phyloP scores from a whole-genome alignment of 2,329 filamentous ascomycete species.

The Fusarium falciforme region DNA sequence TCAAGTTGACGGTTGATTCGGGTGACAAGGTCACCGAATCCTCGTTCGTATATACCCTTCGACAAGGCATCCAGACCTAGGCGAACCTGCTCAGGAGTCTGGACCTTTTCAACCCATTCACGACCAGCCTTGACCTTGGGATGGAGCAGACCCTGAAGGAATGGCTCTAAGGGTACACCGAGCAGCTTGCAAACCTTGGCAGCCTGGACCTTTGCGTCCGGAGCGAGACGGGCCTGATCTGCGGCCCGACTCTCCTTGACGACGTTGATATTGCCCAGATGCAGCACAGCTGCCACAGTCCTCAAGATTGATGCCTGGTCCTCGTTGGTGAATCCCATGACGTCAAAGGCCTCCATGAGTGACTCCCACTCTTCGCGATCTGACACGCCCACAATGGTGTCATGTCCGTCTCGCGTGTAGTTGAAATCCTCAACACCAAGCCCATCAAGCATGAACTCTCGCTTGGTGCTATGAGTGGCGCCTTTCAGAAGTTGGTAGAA shows the following conservation, averaged over 20 bases:
- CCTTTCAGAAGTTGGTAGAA: constrained; percentile 97
- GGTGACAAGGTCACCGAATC: constrained; percentile 90
- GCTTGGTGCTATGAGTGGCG: constrained; percentile 77
- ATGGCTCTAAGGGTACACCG: constrained; percentile 85
- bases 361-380: constrained; percentile 91
- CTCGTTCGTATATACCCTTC: constrained; percentile 97
- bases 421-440: constrained; percentile 87
- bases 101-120: constrained; percentile 98
- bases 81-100: constrained; percentile 95
- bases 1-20: constrained; percentile 94
- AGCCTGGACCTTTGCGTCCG: constrained; percentile 80
- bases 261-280: constrained; percentile 91
- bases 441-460: constrained; percentile 79
- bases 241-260: constrained; percentile 90
- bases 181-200: constrained; percentile 85
- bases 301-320: constrained; percentile 87
- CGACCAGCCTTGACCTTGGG: constrained; percentile 94
- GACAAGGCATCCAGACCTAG: constrained; percentile 90
- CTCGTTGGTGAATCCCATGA: constrained; percentile 92
- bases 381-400: constrained; percentile 89
- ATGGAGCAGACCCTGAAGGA: constrained; percentile 88
- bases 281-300: constrained; percentile 90
- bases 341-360: constrained; percentile 89
- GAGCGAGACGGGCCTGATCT: constrained; percentile 86
- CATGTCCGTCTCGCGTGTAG: constrained; percentile 92